Conservation (phyloP, 2,329 filamentous ascomycete genomes). For the Akanthomyces muscarius region DNA sequence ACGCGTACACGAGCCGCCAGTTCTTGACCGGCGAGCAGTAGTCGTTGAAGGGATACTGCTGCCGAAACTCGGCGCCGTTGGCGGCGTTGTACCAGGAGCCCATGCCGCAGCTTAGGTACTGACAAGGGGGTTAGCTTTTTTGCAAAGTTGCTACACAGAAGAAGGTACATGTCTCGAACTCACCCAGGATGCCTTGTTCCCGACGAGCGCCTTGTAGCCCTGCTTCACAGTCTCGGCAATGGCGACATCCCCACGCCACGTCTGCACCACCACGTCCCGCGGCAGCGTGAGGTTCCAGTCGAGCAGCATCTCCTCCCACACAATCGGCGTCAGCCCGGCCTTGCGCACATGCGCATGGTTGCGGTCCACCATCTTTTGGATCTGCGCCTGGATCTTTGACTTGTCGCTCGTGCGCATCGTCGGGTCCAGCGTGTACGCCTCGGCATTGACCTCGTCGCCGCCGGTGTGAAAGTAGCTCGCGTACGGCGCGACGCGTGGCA, state of each 20-base stretch:
- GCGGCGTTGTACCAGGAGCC: slow-evolving; percentile 72
- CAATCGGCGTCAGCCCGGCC: slow-evolving; percentile 65
- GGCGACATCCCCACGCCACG: slow-evolving; percentile 65
- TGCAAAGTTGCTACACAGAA: no score
- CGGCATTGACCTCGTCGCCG: slow-evolving; percentile 79
- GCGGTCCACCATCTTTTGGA: slow-evolving; percentile 72
- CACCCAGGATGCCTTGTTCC: slow-evolving; percentile 75
- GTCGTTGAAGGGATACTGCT: slow-evolving; percentile 68
- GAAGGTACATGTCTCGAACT: slow-evolving; percentile 24
- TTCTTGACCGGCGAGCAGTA: slow-evolving; percentile 78
- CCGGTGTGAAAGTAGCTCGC: slow-evolving; percentile 78
- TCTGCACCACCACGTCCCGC: slow-evolving; percentile 69
- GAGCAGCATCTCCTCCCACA: slow-evolving; percentile 84
- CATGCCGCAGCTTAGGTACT: slow-evolving; percentile 80
- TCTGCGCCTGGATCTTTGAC: slow-evolving; percentile 63
- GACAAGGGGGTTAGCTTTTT: slow-evolving; percentile 27
- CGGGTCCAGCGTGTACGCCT: slow-evolving; percentile 67
- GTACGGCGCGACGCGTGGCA: slow-evolving; percentile 67
- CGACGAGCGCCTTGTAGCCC: slow-evolving; percentile 71
- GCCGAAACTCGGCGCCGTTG: slow-evolving; percentile 42
- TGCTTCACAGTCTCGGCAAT: slow-evolving; percentile 57
- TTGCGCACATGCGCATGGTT: slow-evolving; percentile 62
- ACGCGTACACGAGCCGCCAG: slow-evolving; percentile 77
- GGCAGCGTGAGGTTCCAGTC: slow-evolving; percentile 69
- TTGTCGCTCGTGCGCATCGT: slow-evolving; percentile 64